phyloP scores from a whole-genome alignment of 805 yeast species.

The Candida insectorum region DNA sequence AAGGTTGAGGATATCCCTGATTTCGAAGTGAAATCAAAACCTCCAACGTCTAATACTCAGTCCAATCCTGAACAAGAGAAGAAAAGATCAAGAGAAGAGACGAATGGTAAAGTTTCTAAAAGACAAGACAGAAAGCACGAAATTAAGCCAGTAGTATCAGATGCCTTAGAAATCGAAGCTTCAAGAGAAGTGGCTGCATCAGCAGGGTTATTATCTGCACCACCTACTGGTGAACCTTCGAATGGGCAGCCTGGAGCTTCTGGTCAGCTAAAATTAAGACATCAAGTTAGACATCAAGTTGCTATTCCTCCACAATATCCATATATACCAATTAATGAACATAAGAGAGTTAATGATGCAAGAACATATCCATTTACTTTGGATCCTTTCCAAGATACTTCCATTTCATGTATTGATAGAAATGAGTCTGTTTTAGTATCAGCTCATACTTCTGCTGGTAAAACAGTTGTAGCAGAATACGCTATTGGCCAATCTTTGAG shows the following conservation, averaged over 20 bases:
- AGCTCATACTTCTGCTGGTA: constrained; percentile 97
- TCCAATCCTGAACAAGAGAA: neutral
- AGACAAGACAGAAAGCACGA: constrained; percentile 30
- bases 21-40: constrained; percentile 18
- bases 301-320: constrained; percentile 92
- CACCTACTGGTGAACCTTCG: constrained; percentile 1
- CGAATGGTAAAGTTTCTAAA: constrained; percentile 15
- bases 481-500: constrained; percentile 94
- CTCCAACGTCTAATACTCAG: constrained; percentile 9
- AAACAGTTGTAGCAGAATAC: constrained; percentile 95
- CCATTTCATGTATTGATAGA: constrained; percentile 93
- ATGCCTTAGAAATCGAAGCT: constrained; percentile 84
- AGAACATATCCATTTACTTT: constrained; percentile 86
- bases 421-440: constrained; percentile 93
- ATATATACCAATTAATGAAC: constrained; percentile 84
- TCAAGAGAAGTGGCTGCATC: constrained; percentile 85
- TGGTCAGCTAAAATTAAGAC: constrained; percentile 62
- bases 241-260: constrained; percentile 10
- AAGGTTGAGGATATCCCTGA: constrained; percentile 38
- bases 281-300: constrained; percentile 96
- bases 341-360: constrained; percentile 74
- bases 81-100: neutral
- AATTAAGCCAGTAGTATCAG: constrained; percentile 75
- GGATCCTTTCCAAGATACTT: constrained; percentile 97
- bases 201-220: constrained; percentile 53